Base-by-base conservation (phyloP, 148 eudicot species). In the Beta vulgaris region DNA sequence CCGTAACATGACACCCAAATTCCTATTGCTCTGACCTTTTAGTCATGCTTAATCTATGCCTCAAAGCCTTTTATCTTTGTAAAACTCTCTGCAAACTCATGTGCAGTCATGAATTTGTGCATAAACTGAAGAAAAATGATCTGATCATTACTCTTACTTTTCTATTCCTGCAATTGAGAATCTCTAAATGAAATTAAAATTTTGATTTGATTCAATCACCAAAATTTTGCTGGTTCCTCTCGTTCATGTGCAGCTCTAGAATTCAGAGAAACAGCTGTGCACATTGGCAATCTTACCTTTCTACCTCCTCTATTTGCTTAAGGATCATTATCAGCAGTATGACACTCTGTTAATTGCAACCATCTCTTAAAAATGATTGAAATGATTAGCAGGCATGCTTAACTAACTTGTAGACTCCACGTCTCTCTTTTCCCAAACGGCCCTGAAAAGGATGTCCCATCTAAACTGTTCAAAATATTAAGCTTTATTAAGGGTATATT, bases 51-150 rank as follows among this genome's bases (percentile, higher is more conserved):
- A 10, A 28, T 25, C 16, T 26, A n/a, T 57, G 31, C 29, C 12
- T 28, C 25, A 51, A 51, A 51, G 32, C 32, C 61, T 57, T n/a
- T 28, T 4, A 57, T 25, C 1, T 57, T 28, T 11, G 10, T 57
- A 23, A 7, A 25, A 57, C 32, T 57, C 57, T n/a, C 62, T 57
- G 62, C 34, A 57, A 11, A 39, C 69, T 34, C 43, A 23, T 65
- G 25, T 6, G 67, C 67, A 62, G 67, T 71, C 44, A 51, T 71
- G 44, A 53, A 21, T n/a, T 7, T 71, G 58, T 29, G 72, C 15
- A 46, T 23, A 69, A 31, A 49, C 2, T 19, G 36, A 31, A 46
- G n/a, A 28, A 46, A 29, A 31, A 9, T 26, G 55, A 26, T 29
- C 9, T 21, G 57, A 51, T 6, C 57, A 51, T 51, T 2, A 51